Percentiles rank a stretch among this genome's conserved stretches.
Evolutionary conservation across 2,329 filamentous ascomycete genomes (phyloP).

Genomic region (Alternaria triticina): DNA sequence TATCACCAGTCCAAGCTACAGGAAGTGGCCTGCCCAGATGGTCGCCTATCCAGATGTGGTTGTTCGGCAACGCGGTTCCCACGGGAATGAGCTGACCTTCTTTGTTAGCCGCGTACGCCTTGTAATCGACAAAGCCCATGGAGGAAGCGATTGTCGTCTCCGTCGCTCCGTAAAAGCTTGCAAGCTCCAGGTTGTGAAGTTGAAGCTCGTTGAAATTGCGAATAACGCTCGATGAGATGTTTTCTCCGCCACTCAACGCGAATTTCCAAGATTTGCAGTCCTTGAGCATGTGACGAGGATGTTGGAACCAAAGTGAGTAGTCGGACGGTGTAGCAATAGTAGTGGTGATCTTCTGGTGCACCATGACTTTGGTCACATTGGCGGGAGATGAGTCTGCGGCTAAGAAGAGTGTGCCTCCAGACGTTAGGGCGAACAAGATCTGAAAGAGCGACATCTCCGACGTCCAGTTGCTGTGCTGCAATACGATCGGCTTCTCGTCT

Average conservation of each 20-base stretch:
- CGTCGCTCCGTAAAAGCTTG: background rate
- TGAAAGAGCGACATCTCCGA: background rate
- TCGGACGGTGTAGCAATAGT: slow-evolving; percentile 3
- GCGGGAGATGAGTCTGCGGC: background rate
- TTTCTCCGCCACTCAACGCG: background rate
- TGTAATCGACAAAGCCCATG: slow-evolving; percentile 1
- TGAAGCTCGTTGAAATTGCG: background rate
- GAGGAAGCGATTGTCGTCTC: background rate
- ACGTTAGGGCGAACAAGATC: background rate
- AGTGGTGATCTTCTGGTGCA: background rate
- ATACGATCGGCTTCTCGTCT: background rate
- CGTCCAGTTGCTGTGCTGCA: background rate
- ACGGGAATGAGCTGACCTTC: slow-evolving; percentile 1
- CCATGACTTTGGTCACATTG: background rate
- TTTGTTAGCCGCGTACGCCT: background rate
- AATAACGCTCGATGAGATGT: background rate
- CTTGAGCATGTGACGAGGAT: background rate
- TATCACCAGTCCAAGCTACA: slow-evolving; percentile 1
- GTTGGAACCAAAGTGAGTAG: slow-evolving; percentile 1
- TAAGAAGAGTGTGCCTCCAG: background rate
- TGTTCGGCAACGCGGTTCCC: background rate
- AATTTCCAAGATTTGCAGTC: background rate
- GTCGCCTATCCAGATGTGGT: background rate
- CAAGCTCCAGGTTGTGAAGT: background rate
- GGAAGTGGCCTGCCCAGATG: background rate